These are phyloP conservation scores for Amesomyces nigricolor DNA, from an alignment of 2,329 filamentous ascomycete species.

Conservation along the genomic window DNA sequence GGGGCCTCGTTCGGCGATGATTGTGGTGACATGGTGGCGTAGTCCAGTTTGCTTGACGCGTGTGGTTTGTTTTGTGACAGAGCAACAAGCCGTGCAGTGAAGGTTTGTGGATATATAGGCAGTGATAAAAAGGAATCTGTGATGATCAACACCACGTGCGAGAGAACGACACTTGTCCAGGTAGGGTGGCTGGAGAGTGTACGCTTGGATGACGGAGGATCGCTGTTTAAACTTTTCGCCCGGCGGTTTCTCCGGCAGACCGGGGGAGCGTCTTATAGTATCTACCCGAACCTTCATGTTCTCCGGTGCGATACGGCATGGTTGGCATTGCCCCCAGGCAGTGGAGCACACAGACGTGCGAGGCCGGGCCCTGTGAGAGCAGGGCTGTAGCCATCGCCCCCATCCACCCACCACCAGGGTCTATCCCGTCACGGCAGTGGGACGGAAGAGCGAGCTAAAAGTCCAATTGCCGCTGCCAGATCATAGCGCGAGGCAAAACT, in stretches of 20 bases:
- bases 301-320: background rate
- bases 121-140: no score
- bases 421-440: background rate
- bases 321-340: conserved; percentile 3
- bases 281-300: background rate
- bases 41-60: background rate
- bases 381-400: conserved; percentile 3
- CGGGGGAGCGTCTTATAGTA: background rate
- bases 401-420: background rate
- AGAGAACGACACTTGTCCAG: no score
- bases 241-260: no score
- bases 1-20: conserved; percentile 10
- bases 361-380: background rate
- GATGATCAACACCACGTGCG: no score
- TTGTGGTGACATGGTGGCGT: conserved; percentile 32
- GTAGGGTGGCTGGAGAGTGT: no score
- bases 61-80: background rate
- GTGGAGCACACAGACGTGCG: conserved; percentile 5
- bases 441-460: background rate
- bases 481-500: no score
- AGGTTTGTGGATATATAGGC: no score
- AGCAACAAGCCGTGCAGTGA: no score
- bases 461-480: no score
- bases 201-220: no score
- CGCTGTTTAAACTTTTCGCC: no score